phyloP scores from a whole-genome alignment of 495 filamentous ascomycete species.

The Penicillium angulare region DNA sequence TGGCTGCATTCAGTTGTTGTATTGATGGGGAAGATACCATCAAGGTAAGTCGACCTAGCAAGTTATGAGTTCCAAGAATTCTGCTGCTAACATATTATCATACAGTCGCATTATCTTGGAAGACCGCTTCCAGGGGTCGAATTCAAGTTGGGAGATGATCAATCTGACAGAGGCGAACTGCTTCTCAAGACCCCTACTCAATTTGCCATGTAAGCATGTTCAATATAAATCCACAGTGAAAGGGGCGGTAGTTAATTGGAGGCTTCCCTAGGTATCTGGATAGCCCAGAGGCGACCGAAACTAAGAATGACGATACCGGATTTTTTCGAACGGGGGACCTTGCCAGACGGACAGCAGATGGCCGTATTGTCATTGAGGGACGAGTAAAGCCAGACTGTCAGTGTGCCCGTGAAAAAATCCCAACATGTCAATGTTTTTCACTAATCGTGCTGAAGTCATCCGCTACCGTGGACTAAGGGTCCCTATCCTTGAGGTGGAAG shows the following conservation, averaged over 20 bases:
- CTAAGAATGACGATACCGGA: neutral
- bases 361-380: neutral
- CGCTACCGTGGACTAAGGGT: neutral
- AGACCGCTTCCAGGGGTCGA: neutral
- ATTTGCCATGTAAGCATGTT: neutral
- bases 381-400: neutral
- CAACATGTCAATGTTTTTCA: neutral
- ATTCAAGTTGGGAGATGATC: neutral
- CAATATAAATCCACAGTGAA: neutral
- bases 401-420: neutral
- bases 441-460: neutral
- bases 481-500: neutral
- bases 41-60: neutral
- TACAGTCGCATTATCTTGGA: neutral
- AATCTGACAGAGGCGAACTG: neutral
- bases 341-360: neutral
- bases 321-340: neutral
- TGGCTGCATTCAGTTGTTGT: neutral
- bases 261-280: neutral
- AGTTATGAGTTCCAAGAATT: neutral
- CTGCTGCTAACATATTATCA: neutral
- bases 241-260: neutral
- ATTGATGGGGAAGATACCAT: neutral
- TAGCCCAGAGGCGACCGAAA: neutral
- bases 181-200: neutral